phyloP scores from a whole-genome alignment of 2,329 filamentous ascomycete species.

The Penicillium sp. region DNA sequence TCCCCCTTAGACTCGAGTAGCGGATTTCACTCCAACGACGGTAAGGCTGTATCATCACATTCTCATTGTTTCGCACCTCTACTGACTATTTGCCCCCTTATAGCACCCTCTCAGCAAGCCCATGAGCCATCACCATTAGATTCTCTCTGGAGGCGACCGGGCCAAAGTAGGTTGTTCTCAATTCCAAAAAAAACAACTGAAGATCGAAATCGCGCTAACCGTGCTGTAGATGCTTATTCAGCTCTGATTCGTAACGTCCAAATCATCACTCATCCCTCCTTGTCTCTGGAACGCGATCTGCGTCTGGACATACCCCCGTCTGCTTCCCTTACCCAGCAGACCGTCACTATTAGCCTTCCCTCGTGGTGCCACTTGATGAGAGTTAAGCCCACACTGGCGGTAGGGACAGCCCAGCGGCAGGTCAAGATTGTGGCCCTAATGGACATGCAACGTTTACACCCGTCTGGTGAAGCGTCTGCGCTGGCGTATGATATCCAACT shows the following conservation, averaged over 20 bases:
- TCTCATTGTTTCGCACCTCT: not conserved
- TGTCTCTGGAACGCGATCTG: conserved; percentile 62
- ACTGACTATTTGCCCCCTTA: conserved; percentile 16
- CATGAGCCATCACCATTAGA: conserved; percentile 38
- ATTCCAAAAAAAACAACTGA: not conserved
- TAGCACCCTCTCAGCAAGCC: conserved; percentile 21
- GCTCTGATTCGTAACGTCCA: conserved; percentile 67
- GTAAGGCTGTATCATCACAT: conserved; percentile 2
- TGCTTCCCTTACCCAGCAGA: conserved; percentile 65
- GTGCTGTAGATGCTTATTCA: conserved; percentile 51
- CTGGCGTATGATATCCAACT: conserved; percentile 75
- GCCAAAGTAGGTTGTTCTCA: conserved; percentile 45
- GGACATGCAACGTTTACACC: conserved; percentile 61
- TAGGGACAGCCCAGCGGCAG: conserved; percentile 64
- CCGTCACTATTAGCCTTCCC: conserved; percentile 68
- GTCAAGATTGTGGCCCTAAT: conserved; percentile 74
- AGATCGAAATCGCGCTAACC: not conserved
- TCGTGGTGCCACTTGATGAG: conserved; percentile 68
- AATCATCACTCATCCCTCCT: conserved; percentile 65
- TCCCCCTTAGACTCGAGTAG: conserved; percentile 2
- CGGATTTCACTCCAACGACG: conserved; percentile 3
- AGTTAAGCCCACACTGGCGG: conserved; percentile 64
- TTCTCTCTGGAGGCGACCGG: conserved; percentile 42
- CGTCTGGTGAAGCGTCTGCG: conserved; percentile 52
- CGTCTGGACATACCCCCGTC: conserved; percentile 65